These are phyloP conservation scores for Xylariaceae sp. DNA, from an alignment of 2,329 filamentous ascomycete genomes.

Conservation along the genomic window DNA sequence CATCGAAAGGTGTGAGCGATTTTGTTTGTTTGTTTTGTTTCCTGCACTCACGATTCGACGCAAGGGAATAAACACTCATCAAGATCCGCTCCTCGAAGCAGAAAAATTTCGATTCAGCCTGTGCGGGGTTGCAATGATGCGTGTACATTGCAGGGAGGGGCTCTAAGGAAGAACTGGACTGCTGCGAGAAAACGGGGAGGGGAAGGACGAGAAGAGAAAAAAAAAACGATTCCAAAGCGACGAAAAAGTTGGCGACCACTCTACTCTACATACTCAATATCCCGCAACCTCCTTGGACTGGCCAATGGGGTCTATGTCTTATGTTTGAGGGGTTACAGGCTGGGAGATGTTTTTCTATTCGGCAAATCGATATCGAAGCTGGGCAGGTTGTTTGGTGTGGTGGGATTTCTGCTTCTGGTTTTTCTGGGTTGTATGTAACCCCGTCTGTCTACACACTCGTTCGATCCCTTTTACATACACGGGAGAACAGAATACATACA, in stretches of 20 bases:
- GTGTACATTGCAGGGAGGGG: not conserved
- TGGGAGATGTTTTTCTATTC: not conserved
- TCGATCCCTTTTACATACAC: no score
- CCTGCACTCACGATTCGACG: not conserved
- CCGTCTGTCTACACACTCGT: no score
- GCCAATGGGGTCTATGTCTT: no score
- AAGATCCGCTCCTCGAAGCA: not conserved
- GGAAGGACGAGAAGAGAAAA: not conserved
- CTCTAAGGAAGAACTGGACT: not conserved
- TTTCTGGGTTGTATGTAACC: not conserved
- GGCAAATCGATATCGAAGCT: no score
- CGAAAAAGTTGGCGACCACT: not conserved
- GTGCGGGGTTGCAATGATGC: conserved; percentile 1
- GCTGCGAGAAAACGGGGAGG: not conserved
- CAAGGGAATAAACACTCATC: not conserved
- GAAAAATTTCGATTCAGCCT: not conserved
- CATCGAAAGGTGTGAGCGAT: conserved; percentile 2
- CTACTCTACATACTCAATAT: not conserved
- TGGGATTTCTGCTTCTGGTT: not conserved
- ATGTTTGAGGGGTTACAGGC: no score
- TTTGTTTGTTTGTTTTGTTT: not conserved
- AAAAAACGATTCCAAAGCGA: not conserved
- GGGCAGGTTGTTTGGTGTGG: not conserved
- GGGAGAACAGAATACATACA: no score
- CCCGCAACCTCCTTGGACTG: conserved; percentile 12